phyloP scores from a whole-genome alignment of 2,329 filamentous ascomycete species.

The Onygenales sp. region DNA sequence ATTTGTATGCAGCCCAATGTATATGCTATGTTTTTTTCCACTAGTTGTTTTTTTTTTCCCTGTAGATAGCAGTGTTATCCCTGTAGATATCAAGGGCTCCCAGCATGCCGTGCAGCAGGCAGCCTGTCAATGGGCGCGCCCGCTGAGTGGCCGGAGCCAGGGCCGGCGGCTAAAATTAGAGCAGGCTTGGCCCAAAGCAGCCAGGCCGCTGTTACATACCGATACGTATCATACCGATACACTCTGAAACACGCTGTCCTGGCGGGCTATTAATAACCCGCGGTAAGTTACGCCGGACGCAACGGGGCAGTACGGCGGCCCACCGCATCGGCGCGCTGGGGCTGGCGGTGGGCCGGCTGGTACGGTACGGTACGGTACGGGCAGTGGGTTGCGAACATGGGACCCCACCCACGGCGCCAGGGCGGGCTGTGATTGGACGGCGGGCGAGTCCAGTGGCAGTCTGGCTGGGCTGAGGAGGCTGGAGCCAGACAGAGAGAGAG shows the following conservation, averaged over 20 bases:
- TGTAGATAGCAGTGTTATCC: too few species aligned
- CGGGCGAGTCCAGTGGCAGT: background rate
- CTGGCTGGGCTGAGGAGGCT: background rate
- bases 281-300: too few species aligned
- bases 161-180: background rate
- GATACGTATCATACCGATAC: background rate
- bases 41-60: too few species aligned
- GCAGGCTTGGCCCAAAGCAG: background rate
- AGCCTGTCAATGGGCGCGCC: background rate
- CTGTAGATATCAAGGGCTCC: too few species aligned
- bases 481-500: too few species aligned
- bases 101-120: too few species aligned
- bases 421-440: conserved; percentile 4
- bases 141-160: background rate
- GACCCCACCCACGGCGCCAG: background rate
- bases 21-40: too few species aligned
- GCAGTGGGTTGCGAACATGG: conserved; percentile 1
- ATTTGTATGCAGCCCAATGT: too few species aligned
- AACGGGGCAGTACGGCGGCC: too few species aligned
- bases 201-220: background rate
- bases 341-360: background rate
- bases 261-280: too few species aligned
- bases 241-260: background rate
- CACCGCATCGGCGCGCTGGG: background rate
- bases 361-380: background rate